A percentile compares a stretch with the other conserved stretches of the same genome.
Evolutionary conservation across 2,329 filamentous ascomycete genomes (phyloP).

Genomic region (Hypoxylon sp.): DNA sequence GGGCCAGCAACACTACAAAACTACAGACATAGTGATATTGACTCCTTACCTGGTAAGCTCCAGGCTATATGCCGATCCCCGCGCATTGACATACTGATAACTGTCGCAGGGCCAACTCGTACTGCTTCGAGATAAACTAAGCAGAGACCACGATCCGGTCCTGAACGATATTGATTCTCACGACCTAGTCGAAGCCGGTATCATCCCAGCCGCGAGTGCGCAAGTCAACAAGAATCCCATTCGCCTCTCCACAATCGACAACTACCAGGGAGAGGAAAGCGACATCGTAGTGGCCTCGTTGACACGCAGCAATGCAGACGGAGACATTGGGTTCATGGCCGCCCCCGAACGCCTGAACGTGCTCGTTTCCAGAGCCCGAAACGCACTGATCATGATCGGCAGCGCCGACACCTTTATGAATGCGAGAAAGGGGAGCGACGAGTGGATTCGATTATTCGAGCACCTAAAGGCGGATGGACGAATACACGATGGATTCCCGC

Average conservation of each 20-base stretch:
- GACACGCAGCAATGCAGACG: slow-evolving; percentile 71
- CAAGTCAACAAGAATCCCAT: slow-evolving; percentile 65
- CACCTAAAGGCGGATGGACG: slow-evolving; percentile 60
- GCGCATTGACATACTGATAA: slow-evolving; percentile 6
- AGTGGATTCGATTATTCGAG: slow-evolving; percentile 70
- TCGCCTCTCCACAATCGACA: slow-evolving; percentile 78
- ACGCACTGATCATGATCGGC: slow-evolving; percentile 75
- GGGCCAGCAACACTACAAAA: slow-evolving; percentile 76
- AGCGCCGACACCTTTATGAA: slow-evolving; percentile 75
- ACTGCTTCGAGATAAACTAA: slow-evolving; percentile 65
- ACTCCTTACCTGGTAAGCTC: slow-evolving; percentile 71
- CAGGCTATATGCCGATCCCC: neutral
- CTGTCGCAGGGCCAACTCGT: slow-evolving; percentile 66
- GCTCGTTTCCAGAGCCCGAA: slow-evolving; percentile 73
- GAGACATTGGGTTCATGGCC: slow-evolving; percentile 78
- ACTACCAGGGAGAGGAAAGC: slow-evolving; percentile 82
- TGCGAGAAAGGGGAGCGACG: slow-evolving; percentile 65
- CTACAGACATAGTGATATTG: slow-evolving; percentile 73
- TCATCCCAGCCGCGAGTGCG: slow-evolving; percentile 66
- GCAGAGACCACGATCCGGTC: slow-evolving; percentile 69
- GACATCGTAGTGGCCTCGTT: slow-evolving; percentile 77
- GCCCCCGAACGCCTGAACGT: slow-evolving; percentile 77
- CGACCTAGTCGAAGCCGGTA: slow-evolving; percentile 71
- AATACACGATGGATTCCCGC: slow-evolving; percentile 39
- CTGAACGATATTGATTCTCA: slow-evolving; percentile 76